Conservation (phyloP, 257 asterid species). For the Ballota nigra region DNA sequence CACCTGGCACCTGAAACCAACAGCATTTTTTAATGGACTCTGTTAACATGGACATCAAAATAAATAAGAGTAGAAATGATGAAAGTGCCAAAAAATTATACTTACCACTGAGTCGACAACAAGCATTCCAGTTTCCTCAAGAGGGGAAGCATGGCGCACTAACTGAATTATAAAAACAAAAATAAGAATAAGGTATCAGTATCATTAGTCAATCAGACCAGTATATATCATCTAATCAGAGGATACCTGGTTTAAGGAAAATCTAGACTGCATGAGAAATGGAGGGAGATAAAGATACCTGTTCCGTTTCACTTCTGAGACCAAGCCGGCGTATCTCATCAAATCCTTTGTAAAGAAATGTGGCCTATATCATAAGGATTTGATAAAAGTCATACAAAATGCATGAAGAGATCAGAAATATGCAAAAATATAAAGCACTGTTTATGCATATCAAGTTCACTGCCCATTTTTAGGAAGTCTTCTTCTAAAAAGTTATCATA, state of each 20-base stretch:
- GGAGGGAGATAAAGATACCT: constrained; percentile 44
- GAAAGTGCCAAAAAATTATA: constrained; percentile 20
- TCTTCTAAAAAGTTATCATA: neutral
- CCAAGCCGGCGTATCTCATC: constrained; percentile 99
- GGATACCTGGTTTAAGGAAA: constrained; percentile 4
- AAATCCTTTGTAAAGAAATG: constrained; percentile 94
- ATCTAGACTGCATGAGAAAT: constrained; percentile 13
- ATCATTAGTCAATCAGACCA: constrained; percentile 4
- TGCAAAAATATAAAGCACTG: neutral
- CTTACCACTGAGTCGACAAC: constrained; percentile 98
- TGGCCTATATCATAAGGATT: constrained; percentile 51
- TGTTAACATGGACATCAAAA: neutral
- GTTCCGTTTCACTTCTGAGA: constrained; percentile 80
- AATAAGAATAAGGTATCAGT: constrained; percentile 6
- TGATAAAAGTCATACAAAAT: constrained; percentile 20
- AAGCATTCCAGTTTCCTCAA: constrained; percentile 97
- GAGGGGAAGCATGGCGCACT: constrained; percentile 89
- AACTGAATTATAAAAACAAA: constrained; percentile 47
- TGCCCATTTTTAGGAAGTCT: neutral
- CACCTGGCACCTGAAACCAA: constrained; percentile 84
- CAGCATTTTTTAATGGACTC: constrained; percentile 19
- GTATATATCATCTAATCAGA: neutral
- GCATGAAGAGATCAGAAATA: constrained; percentile 13
- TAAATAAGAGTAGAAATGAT: neutral
- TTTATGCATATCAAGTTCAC: neutral